phyloP scores from a whole-genome alignment of 2,329 filamentous ascomycete genomes.

The Sclerotinia borealis region DNA sequence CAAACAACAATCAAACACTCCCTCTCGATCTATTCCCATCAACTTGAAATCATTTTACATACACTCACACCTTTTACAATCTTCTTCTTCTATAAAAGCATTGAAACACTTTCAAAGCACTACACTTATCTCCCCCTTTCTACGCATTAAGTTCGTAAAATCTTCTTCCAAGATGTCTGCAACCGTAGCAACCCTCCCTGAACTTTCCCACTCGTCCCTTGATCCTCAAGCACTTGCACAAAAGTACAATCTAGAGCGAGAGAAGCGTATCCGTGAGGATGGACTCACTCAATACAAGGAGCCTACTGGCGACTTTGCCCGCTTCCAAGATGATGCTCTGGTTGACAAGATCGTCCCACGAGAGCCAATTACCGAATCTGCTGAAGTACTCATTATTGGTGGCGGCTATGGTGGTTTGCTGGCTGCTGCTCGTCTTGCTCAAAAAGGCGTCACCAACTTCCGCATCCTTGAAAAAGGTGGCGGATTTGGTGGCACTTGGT shows the following conservation, averaged over 20 bases:
- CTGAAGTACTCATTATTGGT: conserved; percentile 36
- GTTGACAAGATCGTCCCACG: not conserved
- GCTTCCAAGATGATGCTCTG: conserved; percentile 4
- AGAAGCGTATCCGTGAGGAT: conserved; percentile 10
- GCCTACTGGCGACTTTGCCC: not conserved
- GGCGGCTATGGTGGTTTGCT: conserved; percentile 36
- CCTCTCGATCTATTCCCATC: not conserved
- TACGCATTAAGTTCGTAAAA: not conserved
- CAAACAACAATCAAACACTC: not conserved
- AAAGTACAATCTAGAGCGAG: conserved; percentile 5
- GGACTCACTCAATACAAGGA: conserved; percentile 12
- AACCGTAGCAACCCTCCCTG: conserved; percentile 7
- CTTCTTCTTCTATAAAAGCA: not conserved
- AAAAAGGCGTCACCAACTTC: conserved; percentile 40
- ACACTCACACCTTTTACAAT: not conserved
- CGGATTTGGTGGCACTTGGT: conserved; percentile 43
- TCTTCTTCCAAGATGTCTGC: not conserved
- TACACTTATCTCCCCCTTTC: not conserved
- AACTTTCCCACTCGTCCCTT: not conserved
- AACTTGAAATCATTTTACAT: not conserved
- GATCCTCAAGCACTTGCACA: conserved; percentile 2
- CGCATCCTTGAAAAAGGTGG: conserved; percentile 38
- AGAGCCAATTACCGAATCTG: conserved; percentile 1
- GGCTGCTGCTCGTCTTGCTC: conserved; percentile 36
- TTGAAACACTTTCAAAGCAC: not conserved